Evolutionary conservation across 441 rosid genomes (phyloP), one percentile per base, ranked within the genome.

Genomic region (Macaranga tanarius): DNA sequence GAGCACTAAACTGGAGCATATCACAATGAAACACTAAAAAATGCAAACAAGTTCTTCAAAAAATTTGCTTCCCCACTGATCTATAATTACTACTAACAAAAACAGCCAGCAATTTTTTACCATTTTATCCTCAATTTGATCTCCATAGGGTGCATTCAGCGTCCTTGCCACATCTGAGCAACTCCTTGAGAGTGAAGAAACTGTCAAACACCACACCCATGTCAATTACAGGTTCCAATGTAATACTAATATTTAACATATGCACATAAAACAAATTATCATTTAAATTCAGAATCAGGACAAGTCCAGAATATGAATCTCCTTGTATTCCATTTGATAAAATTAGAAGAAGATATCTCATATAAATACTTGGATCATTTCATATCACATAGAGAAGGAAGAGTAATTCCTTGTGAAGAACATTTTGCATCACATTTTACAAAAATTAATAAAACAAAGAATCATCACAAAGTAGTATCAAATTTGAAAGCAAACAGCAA

Each of bases 171-270:
- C 93, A 72, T 88, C 96, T 78, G 93, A 86, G 70, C 73, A 85
- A 79, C 90, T 88, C 77, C 91, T 86, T 55, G 89, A 77, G 71
- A 90, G 82, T 57, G 91, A 83, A 71, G 92, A 81, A 79, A 86
- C 97, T 92, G 89, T 70, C 78, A 82, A 76, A 65, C 80, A 77
- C 74, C 75, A 76, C 54, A 75, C 71, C 77, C 57, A 67, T 73
- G 77, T 86, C 76, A 86, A 60, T 31, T 79, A 75, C 72, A 69
- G 73, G 59, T 56, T 65, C 74, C 22, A 62, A 67, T 16, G 76
- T 73, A 56, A 40, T 50, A 67, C 44, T 38, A 72, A 62, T 10
- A 69, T 17, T 38, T 13, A 0, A n/a, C 10, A 48, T n/a, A 62
- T 42, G 28, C 0, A n/a, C 57, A 25, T 63, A 20, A 59, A 8